Conservation (phyloP, 2,329 filamentous ascomycete genomes). For the Coniochaeta prunicola region DNA sequence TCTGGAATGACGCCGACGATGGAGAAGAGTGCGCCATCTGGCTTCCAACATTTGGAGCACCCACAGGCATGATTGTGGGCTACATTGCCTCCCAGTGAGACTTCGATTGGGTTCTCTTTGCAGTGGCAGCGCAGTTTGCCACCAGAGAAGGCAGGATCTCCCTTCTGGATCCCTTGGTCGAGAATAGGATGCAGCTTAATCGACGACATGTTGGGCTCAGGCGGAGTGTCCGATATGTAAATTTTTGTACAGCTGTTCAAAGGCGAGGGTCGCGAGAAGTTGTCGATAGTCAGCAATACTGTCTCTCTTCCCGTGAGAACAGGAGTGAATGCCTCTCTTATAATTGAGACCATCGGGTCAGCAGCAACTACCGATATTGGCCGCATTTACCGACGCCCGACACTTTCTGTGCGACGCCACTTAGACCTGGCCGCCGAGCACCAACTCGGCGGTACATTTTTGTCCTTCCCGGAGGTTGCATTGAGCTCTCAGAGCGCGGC, state of each 20-base stretch:
- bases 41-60: conserved; percentile 69
- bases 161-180: conserved; percentile 54
- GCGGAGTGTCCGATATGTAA: background rate
- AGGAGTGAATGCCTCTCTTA: background rate
- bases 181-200: conserved; percentile 50
- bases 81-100: conserved; percentile 51
- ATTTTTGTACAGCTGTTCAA: background rate
- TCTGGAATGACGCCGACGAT: conserved; percentile 54
- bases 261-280: background rate
- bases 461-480: background rate
- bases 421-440: background rate
- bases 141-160: conserved; percentile 45
- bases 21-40: conserved; percentile 54
- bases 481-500: background rate
- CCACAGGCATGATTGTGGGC: conserved; percentile 65
- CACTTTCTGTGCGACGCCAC: background rate
- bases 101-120: conserved; percentile 44
- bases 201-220: background rate
- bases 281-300: background rate
- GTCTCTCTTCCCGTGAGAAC: background rate
- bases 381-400: background rate
- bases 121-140: conserved; percentile 59
- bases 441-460: background rate
- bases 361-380: background rate
- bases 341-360: background rate